Conservation (phyloP, 2,329 filamentous ascomycete genomes). For the Penicillium fuscoglaucum region DNA sequence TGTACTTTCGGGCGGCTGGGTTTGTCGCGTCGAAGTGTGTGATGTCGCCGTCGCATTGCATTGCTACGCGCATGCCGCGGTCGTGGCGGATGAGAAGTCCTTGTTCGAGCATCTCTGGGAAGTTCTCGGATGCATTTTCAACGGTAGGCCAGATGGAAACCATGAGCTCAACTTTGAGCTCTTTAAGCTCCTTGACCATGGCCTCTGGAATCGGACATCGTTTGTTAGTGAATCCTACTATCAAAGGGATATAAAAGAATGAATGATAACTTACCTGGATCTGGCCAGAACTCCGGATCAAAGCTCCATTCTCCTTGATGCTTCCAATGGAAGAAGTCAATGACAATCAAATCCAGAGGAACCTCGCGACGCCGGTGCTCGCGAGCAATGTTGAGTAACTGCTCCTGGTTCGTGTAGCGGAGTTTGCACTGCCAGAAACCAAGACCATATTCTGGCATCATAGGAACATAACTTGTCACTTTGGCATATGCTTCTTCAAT, state of each 20-base stretch:
- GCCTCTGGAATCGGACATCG: conserved; percentile 43
- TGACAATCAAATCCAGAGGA: conserved; percentile 65
- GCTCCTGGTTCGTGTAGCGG: conserved; percentile 65
- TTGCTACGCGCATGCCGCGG: conserved; percentile 57
- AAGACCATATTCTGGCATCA: conserved; percentile 69
- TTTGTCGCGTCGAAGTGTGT: conserved; percentile 66
- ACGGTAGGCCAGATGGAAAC: conserved; percentile 70
- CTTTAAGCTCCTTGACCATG: conserved; percentile 63
- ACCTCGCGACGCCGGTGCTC: conserved; percentile 58
- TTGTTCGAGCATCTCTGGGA: conserved; percentile 60
- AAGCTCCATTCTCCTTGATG: conserved; percentile 68
- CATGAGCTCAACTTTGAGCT: conserved; percentile 64
- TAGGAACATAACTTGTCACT: conserved; percentile 60
- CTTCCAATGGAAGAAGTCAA: conserved; percentile 69
- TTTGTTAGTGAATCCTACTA: not conserved
- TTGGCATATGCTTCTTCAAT: conserved; percentile 59
- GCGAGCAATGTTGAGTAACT: conserved; percentile 60
- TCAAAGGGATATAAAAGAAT: not conserved
- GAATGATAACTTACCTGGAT: conserved; percentile 50
- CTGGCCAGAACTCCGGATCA: conserved; percentile 64
- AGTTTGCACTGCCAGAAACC: conserved; percentile 71
- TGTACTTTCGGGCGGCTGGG: conserved; percentile 56
- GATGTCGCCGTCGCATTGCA: conserved; percentile 61
- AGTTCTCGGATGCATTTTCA: conserved; percentile 60
- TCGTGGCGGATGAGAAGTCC: conserved; percentile 63